Base-by-base conservation (phyloP, 352 stramenopile genomes). In the Phytophthora pini region DNA sequence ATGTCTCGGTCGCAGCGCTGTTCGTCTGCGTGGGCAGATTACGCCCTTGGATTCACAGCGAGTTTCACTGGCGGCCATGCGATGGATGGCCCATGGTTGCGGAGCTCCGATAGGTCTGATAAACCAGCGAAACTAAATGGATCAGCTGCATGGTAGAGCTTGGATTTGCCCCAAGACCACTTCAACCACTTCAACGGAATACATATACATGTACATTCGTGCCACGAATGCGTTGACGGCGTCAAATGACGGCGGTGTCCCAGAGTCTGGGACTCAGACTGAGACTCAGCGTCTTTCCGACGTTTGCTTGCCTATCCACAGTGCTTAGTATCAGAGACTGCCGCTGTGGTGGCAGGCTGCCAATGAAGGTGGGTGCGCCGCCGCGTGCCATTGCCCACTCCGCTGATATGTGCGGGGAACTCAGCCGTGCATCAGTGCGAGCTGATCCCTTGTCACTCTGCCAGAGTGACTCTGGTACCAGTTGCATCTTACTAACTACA, bases 141-240 rank as follows among this genome's bases (percentile, higher is more conserved):
- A 31, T 47, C 55, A 46, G 17, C 55, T 20, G 22, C 53, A 52
- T 22, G 8, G 8, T 1, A 26, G 9, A 5, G 29, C 31, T 36
- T 27, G 29, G 41, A 52, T 52, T 61, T 52, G 53, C 31, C 31
- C 22, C 4, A 38, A 12, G 39, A 51, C 55, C 48, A 24, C 48
- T 65, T 65, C 48, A 65, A 65, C 48, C 34, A 36, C 31, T 36
- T 47, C 40, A 13, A 48, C 40, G 29, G 49, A 47, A 61, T 61
- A 46, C 5, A 1, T 9, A 15, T 13, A n/a, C 38, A 2, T 6
- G 15, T 41, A 43, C 13, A 43, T 47, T 34, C 29, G 29, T 34
- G 29, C 9, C 29, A 34, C 13, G 40, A 46, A 27, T 20, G 29
- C 17, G 29, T 20, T 50, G 44, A 20, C 17, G 45, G 22, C 12